phyloP scores from a whole-genome alignment of 2,329 filamentous ascomycete genomes.

The Monilinia polystroma region DNA sequence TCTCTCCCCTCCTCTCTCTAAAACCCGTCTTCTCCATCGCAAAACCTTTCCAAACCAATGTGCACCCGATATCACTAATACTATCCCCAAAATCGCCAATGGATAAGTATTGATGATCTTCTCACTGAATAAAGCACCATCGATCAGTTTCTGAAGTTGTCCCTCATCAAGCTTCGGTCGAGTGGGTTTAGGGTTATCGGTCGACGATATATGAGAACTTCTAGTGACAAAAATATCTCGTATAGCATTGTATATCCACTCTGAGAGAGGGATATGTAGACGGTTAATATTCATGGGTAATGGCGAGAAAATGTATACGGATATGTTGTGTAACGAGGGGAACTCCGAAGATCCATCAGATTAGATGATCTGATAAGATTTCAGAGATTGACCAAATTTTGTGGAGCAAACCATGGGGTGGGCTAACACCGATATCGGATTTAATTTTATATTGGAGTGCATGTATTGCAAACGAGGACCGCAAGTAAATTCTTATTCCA shows the following conservation, averaged over 20 bases:
- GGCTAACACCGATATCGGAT: neutral
- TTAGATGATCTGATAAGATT: constrained; percentile 20
- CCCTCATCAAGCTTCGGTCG: neutral
- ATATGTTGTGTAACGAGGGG: neutral
- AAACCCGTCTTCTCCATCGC: constrained; percentile 30
- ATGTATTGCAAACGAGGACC: neutral
- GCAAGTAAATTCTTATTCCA: neutral
- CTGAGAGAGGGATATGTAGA: neutral
- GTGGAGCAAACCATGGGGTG: neutral
- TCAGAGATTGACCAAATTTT: neutral
- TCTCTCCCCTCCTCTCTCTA: constrained; percentile 20
- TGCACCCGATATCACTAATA: constrained; percentile 25
- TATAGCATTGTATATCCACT: constrained; percentile 6
- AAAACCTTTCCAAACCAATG: constrained; percentile 32
- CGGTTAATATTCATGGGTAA: constrained; percentile 15
- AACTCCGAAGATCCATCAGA: constrained; percentile 2
- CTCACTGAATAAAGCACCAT: constrained; percentile 13
- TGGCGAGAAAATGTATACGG: neutral
- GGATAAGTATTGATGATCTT: constrained; percentile 17
- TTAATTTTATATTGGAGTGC: neutral
- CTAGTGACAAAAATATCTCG: neutral
- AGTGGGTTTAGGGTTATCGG: neutral
- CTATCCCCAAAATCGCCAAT: neutral
- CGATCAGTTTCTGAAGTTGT: constrained; percentile 14
- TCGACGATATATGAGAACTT: neutral